Percentiles rank a stretch among this genome's conserved stretches.
These are phyloP conservation scores for Gracilariopsis chorda DNA, from an alignment of 23 red algal species.

Conservation along the genomic window DNA sequence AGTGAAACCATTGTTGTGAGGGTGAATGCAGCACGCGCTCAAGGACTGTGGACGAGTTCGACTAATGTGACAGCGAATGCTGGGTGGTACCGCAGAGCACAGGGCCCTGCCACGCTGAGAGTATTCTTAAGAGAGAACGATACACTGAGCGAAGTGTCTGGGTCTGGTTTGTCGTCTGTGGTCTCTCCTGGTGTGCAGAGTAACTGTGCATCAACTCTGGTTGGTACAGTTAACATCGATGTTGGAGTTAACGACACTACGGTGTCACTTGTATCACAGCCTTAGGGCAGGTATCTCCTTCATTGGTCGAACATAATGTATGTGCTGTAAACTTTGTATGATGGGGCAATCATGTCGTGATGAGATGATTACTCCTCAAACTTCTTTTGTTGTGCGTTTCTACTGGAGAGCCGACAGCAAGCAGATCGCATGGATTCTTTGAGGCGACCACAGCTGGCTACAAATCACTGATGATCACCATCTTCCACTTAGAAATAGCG, in stretches of 20 bases:
- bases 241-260: neutral
- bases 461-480: too few species aligned
- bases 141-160: neutral
- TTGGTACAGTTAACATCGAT: neutral
- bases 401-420: too few species aligned
- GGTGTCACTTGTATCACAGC: neutral
- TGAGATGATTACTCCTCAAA: too few species aligned
- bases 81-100: neutral
- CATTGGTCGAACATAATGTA: too few species aligned
- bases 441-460: too few species aligned
- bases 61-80: neutral
- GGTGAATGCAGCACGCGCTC: neutral
- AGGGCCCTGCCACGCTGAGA: slow-evolving; percentile 21
- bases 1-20: neutral
- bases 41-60: slow-evolving; percentile 7
- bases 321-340: too few species aligned
- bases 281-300: too few species aligned
- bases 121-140: slow-evolving; percentile 2
- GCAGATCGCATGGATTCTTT: too few species aligned
- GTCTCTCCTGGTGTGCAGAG: neutral
- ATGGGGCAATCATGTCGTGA: too few species aligned
- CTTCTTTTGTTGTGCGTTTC: too few species aligned
- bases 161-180: slow-evolving; percentile 6
- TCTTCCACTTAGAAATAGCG: too few species aligned
- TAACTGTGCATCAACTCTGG: neutral